Conservation (phyloP, 2,329 filamentous ascomycete species). For the Chalaropsis ovoidea region DNA sequence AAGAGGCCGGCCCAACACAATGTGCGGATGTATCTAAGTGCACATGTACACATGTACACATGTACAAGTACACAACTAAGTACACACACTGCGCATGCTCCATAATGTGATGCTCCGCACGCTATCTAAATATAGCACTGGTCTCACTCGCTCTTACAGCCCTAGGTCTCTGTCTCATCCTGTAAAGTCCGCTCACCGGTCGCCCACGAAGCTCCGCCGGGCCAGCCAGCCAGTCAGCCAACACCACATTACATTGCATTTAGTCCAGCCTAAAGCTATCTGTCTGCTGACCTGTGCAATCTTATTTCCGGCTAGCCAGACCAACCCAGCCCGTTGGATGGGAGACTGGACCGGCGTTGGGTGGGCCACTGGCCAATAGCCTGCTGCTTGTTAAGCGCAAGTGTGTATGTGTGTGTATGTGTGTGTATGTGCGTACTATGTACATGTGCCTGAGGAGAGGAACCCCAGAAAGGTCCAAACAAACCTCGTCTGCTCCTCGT, state of each 20-base stretch:
- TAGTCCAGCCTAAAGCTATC: neutral
- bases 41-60: neutral
- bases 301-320: neutral
- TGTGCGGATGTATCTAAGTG: neutral
- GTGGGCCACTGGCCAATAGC: neutral
- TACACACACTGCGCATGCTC: too few species aligned
- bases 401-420: too few species aligned
- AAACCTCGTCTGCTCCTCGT: too few species aligned
- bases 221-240: too few species aligned
- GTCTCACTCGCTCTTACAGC: neutral
- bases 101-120: neutral
- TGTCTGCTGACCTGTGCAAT: neutral
- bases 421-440: neutral
- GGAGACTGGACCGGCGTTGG: too few species aligned
- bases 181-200: neutral
- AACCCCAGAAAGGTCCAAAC: too few species aligned
- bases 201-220: too few species aligned
- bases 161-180: neutral
- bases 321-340: too few species aligned
- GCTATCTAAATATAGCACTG: neutral
- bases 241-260: neutral
- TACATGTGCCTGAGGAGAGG: neutral
- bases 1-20: too few species aligned
- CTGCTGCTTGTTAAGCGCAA: neutral
- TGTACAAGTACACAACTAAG: neutral